Evolutionary conservation across 805 yeast genomes (phyloP), one percentile per base, ranked within the genome.

Genomic region (Jamesozyma gamospora): DNA sequence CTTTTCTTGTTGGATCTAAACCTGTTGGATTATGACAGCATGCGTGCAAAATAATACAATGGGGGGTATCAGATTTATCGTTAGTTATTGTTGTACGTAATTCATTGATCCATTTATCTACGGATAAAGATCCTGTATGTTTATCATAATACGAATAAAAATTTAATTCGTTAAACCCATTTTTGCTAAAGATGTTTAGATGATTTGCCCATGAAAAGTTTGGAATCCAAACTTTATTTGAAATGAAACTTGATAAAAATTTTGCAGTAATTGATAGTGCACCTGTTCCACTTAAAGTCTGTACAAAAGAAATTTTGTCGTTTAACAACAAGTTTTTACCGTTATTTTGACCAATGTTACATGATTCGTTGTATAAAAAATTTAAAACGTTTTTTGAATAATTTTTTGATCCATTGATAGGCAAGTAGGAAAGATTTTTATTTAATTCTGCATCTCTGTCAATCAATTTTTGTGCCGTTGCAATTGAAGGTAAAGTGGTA

Each of bases 1-100:
- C 85, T 47, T 76, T 83, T 21, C 65, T 63, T 14, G 85, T 76
- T 45, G 94, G 92, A 59, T 88, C 96, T 60, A 88, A 77, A 48
- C 96, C 97, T 15, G 96, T 90, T 40, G 97, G 97, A 69, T 88
- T 90, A 68, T 88, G 96, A 55, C 96, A 92, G 60, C 96, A 87
- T 8, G 95, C 95, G 63, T 88, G 97, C 44, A 88, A 72, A 41
- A 88, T 69, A 17, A 87, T 79, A 30, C 45, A 35, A 14, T 41
- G 43, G 32, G 48, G 25, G 76, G 72, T 17, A 80, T 68, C 25
- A 14, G 39, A 30, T 13, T 21, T 82, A 72, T 30, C 79, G 78
- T 28, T 35, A 14, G 32, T 9, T 5, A 40, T 40, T 17, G 26
- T 28, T 12, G 60, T 54, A 18, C 66, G 52, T 35, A 87, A 63